phyloP scores from a whole-genome alignment of 768 basidiomycete species.

The Gelatoporia subvermispora region DNA sequence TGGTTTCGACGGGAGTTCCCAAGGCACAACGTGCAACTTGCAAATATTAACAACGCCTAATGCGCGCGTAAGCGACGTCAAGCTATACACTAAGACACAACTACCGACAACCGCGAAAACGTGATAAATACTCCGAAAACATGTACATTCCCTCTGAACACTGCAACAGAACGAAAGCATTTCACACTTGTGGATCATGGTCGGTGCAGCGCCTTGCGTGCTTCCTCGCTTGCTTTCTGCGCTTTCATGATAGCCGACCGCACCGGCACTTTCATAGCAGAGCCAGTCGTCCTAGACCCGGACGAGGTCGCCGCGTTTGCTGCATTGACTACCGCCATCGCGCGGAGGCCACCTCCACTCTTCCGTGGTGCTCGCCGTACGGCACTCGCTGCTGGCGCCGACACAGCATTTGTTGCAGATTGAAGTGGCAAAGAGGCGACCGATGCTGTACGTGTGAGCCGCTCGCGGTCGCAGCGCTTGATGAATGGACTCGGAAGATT shows the following conservation, averaged over 20 bases:
- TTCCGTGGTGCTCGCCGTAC: slow-evolving; percentile 15
- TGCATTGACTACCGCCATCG: slow-evolving; percentile 44
- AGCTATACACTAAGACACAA: too few species aligned
- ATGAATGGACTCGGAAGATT: slow-evolving; percentile 84
- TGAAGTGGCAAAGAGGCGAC: slow-evolving; percentile 9
- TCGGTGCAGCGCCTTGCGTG: slow-evolving; percentile 35
- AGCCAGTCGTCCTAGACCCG: slow-evolving; percentile 11
- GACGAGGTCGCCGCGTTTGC: slow-evolving; percentile 44
- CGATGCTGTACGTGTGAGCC: slow-evolving; percentile 14
- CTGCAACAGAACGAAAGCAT: too few species aligned
- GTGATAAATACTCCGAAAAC: too few species aligned
- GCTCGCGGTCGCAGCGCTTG: slow-evolving; percentile 46
- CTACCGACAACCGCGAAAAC: too few species aligned
- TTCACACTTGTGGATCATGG: not conserved
- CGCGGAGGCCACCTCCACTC: slow-evolving; percentile 48
- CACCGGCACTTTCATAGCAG: slow-evolving; percentile 15
- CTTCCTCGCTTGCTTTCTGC: slow-evolving; percentile 48
- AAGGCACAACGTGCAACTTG: too few species aligned
- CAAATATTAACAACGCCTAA: too few species aligned
- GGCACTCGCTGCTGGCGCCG: slow-evolving; percentile 3
- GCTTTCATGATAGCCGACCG: slow-evolving; percentile 43
- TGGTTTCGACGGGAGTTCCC: too few species aligned
- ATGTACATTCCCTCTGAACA: too few species aligned
- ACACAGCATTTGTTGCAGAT: slow-evolving; percentile 2
- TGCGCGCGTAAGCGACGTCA: too few species aligned